Conservation (phyloP, 257 asterid species). For the Nicotiana paniculata region DNA sequence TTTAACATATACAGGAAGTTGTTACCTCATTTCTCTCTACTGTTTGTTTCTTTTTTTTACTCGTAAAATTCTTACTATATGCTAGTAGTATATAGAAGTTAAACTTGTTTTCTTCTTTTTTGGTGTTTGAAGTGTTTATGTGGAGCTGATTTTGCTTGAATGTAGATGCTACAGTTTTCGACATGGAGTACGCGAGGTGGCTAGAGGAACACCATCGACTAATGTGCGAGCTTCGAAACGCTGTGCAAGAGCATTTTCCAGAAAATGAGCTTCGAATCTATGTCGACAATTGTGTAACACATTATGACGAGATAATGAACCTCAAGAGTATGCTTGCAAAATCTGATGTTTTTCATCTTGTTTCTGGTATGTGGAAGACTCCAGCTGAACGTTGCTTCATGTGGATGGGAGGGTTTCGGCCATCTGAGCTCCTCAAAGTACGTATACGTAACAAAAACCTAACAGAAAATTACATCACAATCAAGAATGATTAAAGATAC, state of each 20-base stretch:
- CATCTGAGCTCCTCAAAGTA: conserved; percentile 83
- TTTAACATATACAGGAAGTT: too few relatives aligned
- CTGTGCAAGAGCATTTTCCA: conserved; percentile 54
- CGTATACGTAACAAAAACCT: neutral
- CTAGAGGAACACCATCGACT: conserved; percentile 76
- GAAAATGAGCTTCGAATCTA: conserved; percentile 57
- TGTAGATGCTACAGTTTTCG: conserved; percentile 55
- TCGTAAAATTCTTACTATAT: too few relatives aligned
- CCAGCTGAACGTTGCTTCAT: conserved; percentile 91
- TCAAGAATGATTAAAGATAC: neutral
- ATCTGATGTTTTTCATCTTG: conserved; percentile 38
- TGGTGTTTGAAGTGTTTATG: too few relatives aligned
- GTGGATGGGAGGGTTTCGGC: conserved; percentile 93
- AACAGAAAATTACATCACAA: neutral
- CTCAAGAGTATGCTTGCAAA: conserved; percentile 42
- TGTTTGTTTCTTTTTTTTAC: too few relatives aligned
- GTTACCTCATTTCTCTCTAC: neutral
- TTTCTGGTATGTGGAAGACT: conserved; percentile 87
- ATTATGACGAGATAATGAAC: conserved; percentile 47
- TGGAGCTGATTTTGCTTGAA: too few relatives aligned
- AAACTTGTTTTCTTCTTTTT: too few relatives aligned
- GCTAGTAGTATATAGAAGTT: too few relatives aligned
- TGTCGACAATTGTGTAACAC: conserved; percentile 59
- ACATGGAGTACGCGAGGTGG: conserved; percentile 80
- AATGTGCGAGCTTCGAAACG: conserved; percentile 62